A percentile compares a stretch with the other conserved stretches of the same genome.
phyloP scores from a whole-genome alignment of 257 asterid genomes.

The Rauvolfia tetraphylla region DNA sequence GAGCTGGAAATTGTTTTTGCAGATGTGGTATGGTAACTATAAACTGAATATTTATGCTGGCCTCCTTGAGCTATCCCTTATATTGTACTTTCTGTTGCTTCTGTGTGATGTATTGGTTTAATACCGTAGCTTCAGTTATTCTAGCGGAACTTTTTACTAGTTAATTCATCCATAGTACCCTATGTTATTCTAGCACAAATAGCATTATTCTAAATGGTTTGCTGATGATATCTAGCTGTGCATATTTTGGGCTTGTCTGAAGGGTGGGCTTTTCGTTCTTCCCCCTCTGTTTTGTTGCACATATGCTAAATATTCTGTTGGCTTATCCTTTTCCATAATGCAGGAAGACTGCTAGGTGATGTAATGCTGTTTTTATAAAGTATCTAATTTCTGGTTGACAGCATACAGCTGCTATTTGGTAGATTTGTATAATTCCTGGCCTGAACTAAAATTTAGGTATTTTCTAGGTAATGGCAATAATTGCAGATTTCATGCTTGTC shows the following conservation, averaged over 20 bases:
- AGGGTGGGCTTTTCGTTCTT: too few species aligned
- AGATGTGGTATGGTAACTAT: conserved; percentile 67
- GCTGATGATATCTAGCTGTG: not conserved
- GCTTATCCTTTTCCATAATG: not conserved
- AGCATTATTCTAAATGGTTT: not conserved
- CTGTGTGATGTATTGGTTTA: not conserved
- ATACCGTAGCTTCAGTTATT: not conserved
- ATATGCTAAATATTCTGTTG: not conserved
- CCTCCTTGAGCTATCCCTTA: not conserved
- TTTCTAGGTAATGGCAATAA: conserved; percentile 76
- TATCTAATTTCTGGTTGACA: not conserved
- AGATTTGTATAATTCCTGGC: not conserved
- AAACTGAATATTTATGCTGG: not conserved
- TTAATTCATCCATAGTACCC: not conserved
- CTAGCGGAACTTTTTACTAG: not conserved
- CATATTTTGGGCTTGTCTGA: not conserved
- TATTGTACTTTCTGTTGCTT: not conserved
- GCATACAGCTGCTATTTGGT: not conserved
- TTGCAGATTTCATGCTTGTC: conserved; percentile 97
- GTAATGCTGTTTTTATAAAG: not conserved
- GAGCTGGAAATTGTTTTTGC: conserved; percentile 86
- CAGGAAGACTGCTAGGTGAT: not conserved
- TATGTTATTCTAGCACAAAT: not conserved
- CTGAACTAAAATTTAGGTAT: conserved; percentile 1
- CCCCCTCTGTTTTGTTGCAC: not conserved